Evolutionary conservation across 1,139 yeast genomes (phyloP).

Genomic region (Candida tropicalis): DNA sequence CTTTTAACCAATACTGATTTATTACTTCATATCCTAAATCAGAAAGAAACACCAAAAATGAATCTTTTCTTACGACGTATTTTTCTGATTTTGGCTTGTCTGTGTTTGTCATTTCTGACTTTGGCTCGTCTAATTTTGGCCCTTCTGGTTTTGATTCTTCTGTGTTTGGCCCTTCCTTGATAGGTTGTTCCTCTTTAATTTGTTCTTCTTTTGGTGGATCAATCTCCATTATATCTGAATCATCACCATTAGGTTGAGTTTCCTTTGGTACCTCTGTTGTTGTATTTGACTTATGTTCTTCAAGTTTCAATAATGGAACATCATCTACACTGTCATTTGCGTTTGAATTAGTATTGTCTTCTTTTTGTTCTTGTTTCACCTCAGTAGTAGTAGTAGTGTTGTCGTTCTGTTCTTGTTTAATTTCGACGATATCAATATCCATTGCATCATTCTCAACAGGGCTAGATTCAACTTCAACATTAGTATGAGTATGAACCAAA

Average conservation of each 20-base stretch:
- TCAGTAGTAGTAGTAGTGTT: too few species aligned
- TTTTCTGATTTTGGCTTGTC: constrained; percentile 6
- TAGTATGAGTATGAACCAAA: constrained; percentile 49
- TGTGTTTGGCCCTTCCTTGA: constrained; percentile 3
- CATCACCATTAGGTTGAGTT: neutral
- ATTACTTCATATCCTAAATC: constrained; percentile 74
- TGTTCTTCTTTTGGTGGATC: constrained; percentile 5
- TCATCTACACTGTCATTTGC: constrained; percentile 7
- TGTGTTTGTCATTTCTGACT: constrained; percentile 1
- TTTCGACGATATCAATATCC: constrained; percentile 12
- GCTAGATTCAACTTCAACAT: constrained; percentile 14
- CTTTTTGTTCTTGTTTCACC: neutral
- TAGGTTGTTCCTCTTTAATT: constrained; percentile 9
- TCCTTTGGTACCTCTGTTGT: constrained; percentile 3
- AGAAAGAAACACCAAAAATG: constrained; percentile 52
- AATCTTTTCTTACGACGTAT: constrained; percentile 27
- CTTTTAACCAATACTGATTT: constrained; percentile 68
- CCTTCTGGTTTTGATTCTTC: constrained; percentile 1
- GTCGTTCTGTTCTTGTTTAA: constrained; percentile 9
- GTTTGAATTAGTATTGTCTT: constrained; percentile 9
- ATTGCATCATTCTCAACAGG: constrained; percentile 12
- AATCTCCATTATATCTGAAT: constrained; percentile 18
- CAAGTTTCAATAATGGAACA: neutral
- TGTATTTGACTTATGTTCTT: constrained; percentile 5
- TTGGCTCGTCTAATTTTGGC: constrained; percentile 2